Base-by-base conservation (phyloP, 1,284 basidiomycete species). In the Apiotrichum montevideense region DNA sequence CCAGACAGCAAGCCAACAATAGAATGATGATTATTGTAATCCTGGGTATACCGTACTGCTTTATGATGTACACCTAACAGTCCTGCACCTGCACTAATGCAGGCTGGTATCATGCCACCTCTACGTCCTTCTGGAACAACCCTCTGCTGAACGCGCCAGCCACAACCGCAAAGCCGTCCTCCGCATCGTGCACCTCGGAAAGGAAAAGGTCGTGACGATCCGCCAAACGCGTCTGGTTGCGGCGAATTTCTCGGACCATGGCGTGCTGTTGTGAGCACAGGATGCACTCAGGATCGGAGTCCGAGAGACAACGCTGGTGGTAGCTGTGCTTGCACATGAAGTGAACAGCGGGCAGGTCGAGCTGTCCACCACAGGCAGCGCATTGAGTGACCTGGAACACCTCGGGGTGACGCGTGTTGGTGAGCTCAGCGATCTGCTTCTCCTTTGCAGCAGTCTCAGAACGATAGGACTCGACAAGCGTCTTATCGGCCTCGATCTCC, bases 281-380 rank as follows among this genome's bases (percentile, higher is more conserved):
- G 0, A 90, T 90, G 68, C 95, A 98, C 70, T 95, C 89, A 0
- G 85, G 85, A 61, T 93, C 90, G 62, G 88, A 83, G 60, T 93
- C 90, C 11, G 84, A 82, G 41, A 92, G 79, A 71, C 88, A 97
- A 56, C 90, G 80, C 73, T 95, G 91, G 72, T 98, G 96, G 78
- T 91, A 98, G 61, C 88, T 92, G 74, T 98, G 95, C 69, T 88
- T 87, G 77, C 94, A 98, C 94, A 98, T 96, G 70, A 98, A 98
- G 75, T 98, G 94, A 4, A 98, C 83, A 57, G 85, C 88, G 0
- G 95, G 95, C 15, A 97, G 81, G 72, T 97, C 93, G 58, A 98
- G 83, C 67, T 89, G 88, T 0, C 86, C 89, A 14, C 85, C 82
- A 72, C 96, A 98, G 4, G 85, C 82, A 13, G 90, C 86, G 73